These are phyloP conservation scores for Knufia petricola DNA, from an alignment of 2,329 filamentous ascomycete species.

Conservation along the genomic window DNA sequence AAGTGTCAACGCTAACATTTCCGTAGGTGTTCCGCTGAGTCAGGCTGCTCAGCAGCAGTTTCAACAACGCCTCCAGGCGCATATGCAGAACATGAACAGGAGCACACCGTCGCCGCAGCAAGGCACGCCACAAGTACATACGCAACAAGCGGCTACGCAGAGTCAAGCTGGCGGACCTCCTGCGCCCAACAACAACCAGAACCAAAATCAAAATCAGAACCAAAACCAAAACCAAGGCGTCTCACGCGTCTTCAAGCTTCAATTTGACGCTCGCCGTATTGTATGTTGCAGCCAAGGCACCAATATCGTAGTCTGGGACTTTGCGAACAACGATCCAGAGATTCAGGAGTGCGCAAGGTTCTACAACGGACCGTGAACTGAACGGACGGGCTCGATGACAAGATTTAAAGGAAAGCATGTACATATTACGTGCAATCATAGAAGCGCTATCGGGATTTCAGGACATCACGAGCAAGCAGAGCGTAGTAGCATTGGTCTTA, in stretches of 20 bases:
- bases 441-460: no score
- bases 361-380: conserved; percentile 54
- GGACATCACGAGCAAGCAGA: no score
- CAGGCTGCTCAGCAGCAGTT: background rate
- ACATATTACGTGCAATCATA: no score
- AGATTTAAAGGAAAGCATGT: no score
- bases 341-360: conserved; percentile 69
- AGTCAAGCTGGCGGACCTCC: conserved; percentile 7
- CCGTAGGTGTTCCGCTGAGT: background rate
- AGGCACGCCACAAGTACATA: no score
- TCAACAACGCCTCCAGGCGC: background rate
- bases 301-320: conserved; percentile 95
- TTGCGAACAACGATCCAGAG: conserved; percentile 75
- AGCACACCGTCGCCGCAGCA: background rate
- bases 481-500: no score
- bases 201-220: conserved; percentile 14
- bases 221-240: conserved; percentile 15
- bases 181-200: background rate
- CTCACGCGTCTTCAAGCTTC: conserved; percentile 81
- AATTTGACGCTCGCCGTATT: conserved; percentile 88
- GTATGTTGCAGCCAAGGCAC: conserved; percentile 90
- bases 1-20: conserved; percentile 3
- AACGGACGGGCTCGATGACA: no score
- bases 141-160: conserved; percentile 1
- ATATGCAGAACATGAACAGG: background rate